Percentiles rank a stretch among this genome's conserved stretches.
These are phyloP conservation scores for Lenzites betulinus DNA, from an alignment of 768 basidiomycete species.

Conservation along the genomic window DNA sequence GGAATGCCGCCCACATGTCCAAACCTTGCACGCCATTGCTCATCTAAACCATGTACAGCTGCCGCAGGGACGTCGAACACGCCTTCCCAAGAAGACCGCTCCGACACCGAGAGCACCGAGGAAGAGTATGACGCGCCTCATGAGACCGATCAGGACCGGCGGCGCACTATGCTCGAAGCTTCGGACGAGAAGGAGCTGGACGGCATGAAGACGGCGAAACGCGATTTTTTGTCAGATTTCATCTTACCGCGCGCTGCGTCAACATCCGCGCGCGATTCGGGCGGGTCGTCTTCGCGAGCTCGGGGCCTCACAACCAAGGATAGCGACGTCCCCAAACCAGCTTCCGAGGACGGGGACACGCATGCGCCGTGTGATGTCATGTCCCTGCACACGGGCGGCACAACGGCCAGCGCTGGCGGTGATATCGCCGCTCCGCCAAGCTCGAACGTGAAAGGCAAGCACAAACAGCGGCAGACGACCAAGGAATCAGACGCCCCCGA, in stretches of 20 bases:
- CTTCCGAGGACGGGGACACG: conserved; percentile 7
- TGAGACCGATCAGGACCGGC: conserved; percentile 52
- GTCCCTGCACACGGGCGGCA: conserved; percentile 2
- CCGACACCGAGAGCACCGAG: conserved; percentile 7
- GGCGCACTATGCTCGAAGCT: conserved; percentile 51
- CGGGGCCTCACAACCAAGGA: neutral
- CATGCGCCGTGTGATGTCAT: conserved; percentile 14
- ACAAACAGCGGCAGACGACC: neutral
- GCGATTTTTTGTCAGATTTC: conserved; percentile 55
- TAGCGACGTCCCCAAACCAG: neutral
- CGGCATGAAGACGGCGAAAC: conserved; percentile 44
- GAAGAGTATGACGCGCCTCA: conserved; percentile 21
- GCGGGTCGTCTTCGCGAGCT: neutral
- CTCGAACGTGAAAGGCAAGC: neutral
- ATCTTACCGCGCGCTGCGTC: conserved; percentile 35
- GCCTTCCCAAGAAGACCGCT: neutral
- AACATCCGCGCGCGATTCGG: neutral
- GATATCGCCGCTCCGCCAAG: neutral
- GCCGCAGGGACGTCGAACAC: neutral
- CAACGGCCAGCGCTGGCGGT: neutral
- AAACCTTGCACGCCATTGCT: too few species aligned
- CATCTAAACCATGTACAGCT: too few species aligned
- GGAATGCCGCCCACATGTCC: neutral
- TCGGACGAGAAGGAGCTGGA: conserved; percentile 46
- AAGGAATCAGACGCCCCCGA: neutral